Percentiles rank a stretch among this genome's conserved stretches.
Evolutionary conservation across 108 stramenopile genomes (phyloP).

Genomic region (Discostella stelligeroides): DNA sequence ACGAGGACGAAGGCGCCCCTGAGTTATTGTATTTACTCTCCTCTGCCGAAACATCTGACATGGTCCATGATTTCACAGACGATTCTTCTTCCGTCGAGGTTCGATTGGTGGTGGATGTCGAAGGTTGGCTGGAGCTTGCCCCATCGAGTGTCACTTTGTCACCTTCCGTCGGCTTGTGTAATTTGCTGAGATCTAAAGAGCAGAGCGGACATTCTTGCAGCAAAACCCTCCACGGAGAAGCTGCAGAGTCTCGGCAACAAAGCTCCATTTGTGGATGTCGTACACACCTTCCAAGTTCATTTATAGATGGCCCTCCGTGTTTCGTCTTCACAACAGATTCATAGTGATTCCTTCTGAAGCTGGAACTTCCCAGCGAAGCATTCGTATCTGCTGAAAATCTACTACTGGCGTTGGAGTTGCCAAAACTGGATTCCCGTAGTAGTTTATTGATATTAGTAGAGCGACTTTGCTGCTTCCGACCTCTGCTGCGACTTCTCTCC

Average conservation of each 20-base stretch:
- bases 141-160: slow-evolving; percentile 1
- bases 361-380: not conserved
- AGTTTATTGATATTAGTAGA: not conserved
- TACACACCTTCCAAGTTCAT: slow-evolving; percentile 10
- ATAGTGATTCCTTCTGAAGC: no score
- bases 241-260: not conserved
- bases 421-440: not conserved
- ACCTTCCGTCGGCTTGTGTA: not conserved
- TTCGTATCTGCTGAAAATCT: slow-evolving; percentile 1
- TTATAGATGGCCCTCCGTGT: not conserved
- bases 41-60: slow-evolving; percentile 21
- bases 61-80: slow-evolving; percentile 17
- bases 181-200: slow-evolving; percentile 1
- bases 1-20: no score
- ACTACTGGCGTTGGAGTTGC: not conserved
- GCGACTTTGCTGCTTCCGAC: not conserved
- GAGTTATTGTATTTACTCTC: not conserved
- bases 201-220: slow-evolving; percentile 15
- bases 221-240: slow-evolving; percentile 11
- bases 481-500: slow-evolving; percentile 17
- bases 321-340: not conserved
- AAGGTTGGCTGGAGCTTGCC: not conserved
- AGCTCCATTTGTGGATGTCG: slow-evolving; percentile 15
- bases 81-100: slow-evolving; percentile 12
- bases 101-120: not conserved